Conservation (phyloP, 2,329 filamentous ascomycete genomes). For the Pseudocercospora pini-densiflorae region DNA sequence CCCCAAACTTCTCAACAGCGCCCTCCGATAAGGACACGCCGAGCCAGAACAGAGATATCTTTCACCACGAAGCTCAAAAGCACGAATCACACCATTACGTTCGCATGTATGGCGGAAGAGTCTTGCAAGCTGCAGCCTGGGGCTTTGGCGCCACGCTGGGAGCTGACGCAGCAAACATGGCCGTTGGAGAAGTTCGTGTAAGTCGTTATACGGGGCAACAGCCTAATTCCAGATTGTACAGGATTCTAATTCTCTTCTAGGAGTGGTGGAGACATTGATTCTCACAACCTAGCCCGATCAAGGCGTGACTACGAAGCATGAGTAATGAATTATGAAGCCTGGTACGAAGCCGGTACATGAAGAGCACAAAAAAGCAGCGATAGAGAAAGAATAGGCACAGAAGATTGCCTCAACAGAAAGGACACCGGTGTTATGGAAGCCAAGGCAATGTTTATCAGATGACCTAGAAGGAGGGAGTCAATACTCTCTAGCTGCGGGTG, state of each 20-base stretch:
- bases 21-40: slow-evolving; percentile 36
- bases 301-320: background rate
- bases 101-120: slow-evolving; percentile 38
- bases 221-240: no score
- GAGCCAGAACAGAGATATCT: slow-evolving; percentile 33
- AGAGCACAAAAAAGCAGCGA: background rate
- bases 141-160: slow-evolving; percentile 38
- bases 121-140: slow-evolving; percentile 31
- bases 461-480: background rate
- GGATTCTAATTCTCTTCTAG: background rate
- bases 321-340: background rate
- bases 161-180: slow-evolving; percentile 37
- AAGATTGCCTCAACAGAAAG: background rate
- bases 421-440: background rate
- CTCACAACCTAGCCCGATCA: background rate
- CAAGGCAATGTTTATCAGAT: background rate
- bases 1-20: slow-evolving; percentile 24
- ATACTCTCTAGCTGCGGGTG: background rate
- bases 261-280: slow-evolving; percentile 23
- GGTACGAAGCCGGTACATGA: background rate
- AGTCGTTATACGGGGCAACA: background rate
- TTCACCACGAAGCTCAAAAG: slow-evolving; percentile 34
- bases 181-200: slow-evolving; percentile 37
- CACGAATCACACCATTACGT: slow-evolving; percentile 38
- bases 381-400: background rate